Evolutionary conservation across 495 filamentous ascomycete species (phyloP).

Genomic region (Penicillium flavigenum): DNA sequence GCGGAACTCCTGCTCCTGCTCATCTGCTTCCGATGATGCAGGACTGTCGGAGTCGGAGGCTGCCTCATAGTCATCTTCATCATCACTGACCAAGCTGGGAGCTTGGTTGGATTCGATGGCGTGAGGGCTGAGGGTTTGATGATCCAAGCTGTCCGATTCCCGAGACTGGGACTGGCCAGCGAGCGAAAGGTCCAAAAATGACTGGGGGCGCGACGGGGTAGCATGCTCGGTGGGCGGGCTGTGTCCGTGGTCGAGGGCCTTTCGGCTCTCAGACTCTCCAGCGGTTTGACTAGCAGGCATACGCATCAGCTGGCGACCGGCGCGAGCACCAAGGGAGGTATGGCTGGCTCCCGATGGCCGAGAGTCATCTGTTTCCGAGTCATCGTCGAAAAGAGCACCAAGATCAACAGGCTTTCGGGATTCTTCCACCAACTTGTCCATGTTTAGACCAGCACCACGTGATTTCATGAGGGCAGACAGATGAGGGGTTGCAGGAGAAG

Average conservation of each 20-base stretch:
- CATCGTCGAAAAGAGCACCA: conserved; percentile 53
- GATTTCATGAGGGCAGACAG: conserved; percentile 69
- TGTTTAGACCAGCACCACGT: conserved; percentile 61
- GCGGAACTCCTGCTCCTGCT: conserved; percentile 48
- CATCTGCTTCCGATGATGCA: conserved; percentile 45
- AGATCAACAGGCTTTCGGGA: conserved; percentile 26
- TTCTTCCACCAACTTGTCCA: conserved; percentile 51
- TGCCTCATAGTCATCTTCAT: conserved; percentile 68
- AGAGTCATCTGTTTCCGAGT: conserved; percentile 49
- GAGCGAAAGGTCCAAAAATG: conserved; percentile 37
- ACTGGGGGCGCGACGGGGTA: conserved; percentile 35
- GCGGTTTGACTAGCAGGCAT: conserved; percentile 56
- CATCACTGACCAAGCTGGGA: conserved; percentile 85
- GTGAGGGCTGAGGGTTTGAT: conserved; percentile 71
- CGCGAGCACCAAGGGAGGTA: conserved; percentile 23
- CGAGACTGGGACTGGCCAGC: conserved; percentile 38
- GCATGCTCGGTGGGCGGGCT: conserved; percentile 31
- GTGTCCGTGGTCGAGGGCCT: conserved; percentile 43
- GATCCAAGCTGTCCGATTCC: conserved; percentile 52
- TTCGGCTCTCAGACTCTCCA: conserved; percentile 55
- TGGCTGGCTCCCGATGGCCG: conserved; percentile 50
- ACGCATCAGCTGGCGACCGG: conserved; percentile 53
- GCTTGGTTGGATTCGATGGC: conserved; percentile 76
- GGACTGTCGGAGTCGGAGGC: conserved; percentile 51
- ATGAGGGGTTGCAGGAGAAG: conserved; percentile 70